Percentiles rank a stretch among this genome's conserved stretches.
Evolutionary conservation across 2,329 filamentous ascomycete species (phyloP).

Genomic region (Pseudofabraea citricarpa): DNA sequence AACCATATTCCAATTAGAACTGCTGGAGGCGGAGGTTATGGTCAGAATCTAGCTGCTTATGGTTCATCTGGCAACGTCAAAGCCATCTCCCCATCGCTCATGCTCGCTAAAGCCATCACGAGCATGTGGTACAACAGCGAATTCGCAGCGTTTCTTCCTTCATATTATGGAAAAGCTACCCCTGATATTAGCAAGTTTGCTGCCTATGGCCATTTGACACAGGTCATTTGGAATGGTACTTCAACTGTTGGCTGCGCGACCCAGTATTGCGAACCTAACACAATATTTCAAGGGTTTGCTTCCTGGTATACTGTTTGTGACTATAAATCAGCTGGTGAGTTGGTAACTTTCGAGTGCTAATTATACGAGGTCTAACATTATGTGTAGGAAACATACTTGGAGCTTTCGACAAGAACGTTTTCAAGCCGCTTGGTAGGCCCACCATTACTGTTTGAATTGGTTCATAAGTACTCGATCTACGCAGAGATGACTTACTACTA

Average conservation of each 20-base stretch:
- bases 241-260: slow-evolving; percentile 57
- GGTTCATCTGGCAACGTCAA: slow-evolving; percentile 37
- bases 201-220: slow-evolving; percentile 67
- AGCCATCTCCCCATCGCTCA: too few relatives aligned
- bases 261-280: slow-evolving; percentile 46
- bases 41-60: slow-evolving; percentile 89
- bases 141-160: slow-evolving; percentile 48
- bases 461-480: too few relatives aligned
- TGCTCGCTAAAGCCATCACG: slow-evolving; percentile 63
- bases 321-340: slow-evolving; percentile 43
- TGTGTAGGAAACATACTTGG: not conserved
- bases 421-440: not conserved
- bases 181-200: slow-evolving; percentile 61
- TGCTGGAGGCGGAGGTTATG: slow-evolving; percentile 61
- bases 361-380: not conserved
- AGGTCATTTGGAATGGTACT: slow-evolving; percentile 65
- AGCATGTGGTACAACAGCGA: slow-evolving; percentile 87
- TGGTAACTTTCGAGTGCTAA: not conserved
- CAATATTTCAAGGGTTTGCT: slow-evolving; percentile 21
- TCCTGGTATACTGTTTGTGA: slow-evolving; percentile 83
- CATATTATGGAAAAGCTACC: slow-evolving; percentile 54
- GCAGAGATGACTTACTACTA: too few relatives aligned
- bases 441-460: too few relatives aligned
- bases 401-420: not conserved
- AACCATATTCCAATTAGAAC: slow-evolving; percentile 34